Conservation (phyloP, 768 basidiomycete genomes). For the Phanerochaete carnosa region DNA sequence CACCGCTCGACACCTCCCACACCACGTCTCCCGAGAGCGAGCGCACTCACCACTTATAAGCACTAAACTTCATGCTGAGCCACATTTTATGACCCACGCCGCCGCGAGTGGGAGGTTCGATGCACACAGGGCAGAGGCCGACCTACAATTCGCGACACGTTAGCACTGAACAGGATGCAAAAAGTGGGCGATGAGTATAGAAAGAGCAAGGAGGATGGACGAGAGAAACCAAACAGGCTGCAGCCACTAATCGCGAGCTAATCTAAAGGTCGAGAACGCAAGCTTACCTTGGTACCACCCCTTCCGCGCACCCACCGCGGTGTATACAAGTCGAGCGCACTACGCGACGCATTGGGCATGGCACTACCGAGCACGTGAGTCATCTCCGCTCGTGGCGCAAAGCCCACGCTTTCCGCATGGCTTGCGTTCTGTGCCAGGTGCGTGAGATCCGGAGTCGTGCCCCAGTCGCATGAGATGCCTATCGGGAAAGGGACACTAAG, state of each 20-base stretch:
- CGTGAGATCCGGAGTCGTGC: no score
- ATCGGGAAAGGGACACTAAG: background rate
- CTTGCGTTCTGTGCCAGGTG: no score
- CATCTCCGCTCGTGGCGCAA: background rate
- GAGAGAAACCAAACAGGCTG: no score
- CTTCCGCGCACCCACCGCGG: constrained; percentile 73
- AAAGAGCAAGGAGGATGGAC: no score
- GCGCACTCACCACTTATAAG: constrained; percentile 69
- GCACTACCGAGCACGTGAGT: constrained; percentile 32
- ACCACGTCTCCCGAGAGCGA: no score
- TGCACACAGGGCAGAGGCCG: constrained; percentile 76
- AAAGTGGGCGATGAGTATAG: background rate
- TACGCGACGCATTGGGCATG: constrained; percentile 56
- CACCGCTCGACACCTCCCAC: no score
- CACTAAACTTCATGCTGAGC: constrained; percentile 78
- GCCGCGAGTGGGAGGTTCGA: constrained; percentile 55
- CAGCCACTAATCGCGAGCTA: no score
- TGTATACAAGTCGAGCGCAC: constrained; percentile 67
- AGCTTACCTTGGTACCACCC: constrained; percentile 52
- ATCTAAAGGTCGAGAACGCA: background rate
- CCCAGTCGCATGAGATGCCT: no score
- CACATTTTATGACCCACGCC: constrained; percentile 64
- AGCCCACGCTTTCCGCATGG: no score
- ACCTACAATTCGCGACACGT: constrained; percentile 23
- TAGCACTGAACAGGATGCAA: background rate